These are phyloP conservation scores for Apiotrichum montevideense DNA, from an alignment of 1,284 basidiomycete genomes.

Conservation along the genomic window DNA sequence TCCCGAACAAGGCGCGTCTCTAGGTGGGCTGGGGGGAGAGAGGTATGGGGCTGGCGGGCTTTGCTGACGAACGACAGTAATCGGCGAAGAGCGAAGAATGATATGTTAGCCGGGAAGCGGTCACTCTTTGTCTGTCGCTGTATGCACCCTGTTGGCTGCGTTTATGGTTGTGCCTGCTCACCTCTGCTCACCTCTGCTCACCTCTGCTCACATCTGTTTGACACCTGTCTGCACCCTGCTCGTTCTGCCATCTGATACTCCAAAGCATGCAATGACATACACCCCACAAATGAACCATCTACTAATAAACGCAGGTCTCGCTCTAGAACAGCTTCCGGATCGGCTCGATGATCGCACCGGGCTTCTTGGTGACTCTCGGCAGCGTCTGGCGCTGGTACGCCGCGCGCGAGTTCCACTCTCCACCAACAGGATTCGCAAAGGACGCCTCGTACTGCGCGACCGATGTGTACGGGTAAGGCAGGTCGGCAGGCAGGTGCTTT, in stretches of 20 bases:
- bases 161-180: too few relatives aligned
- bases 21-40: not conserved
- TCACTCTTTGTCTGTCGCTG: too few relatives aligned
- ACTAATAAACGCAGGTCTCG: not conserved
- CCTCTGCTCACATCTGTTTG: too few relatives aligned
- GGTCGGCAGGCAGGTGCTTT: conserved; percentile 78
- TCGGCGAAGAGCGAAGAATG: too few relatives aligned
- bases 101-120: too few relatives aligned
- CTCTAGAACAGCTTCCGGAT: conserved; percentile 56
- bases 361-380: conserved; percentile 80
- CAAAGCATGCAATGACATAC: not conserved
- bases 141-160: too few relatives aligned
- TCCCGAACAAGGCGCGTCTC: conserved; percentile 21
- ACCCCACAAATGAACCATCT: not conserved
- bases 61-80: too few relatives aligned
- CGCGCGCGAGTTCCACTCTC: conserved; percentile 90
- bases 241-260: too few relatives aligned
- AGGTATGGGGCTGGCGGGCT: too few relatives aligned
- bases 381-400: conserved; percentile 77
- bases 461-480: conserved; percentile 90
- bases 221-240: too few relatives aligned
- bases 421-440: conserved; percentile 72
- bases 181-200: too few relatives aligned
- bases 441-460: conserved; percentile 80
- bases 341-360: conserved; percentile 69